These are phyloP conservation scores for Hordeum pubiflorum DNA, from an alignment of 202 grass and related monocot species.

Conservation along the genomic window DNA sequence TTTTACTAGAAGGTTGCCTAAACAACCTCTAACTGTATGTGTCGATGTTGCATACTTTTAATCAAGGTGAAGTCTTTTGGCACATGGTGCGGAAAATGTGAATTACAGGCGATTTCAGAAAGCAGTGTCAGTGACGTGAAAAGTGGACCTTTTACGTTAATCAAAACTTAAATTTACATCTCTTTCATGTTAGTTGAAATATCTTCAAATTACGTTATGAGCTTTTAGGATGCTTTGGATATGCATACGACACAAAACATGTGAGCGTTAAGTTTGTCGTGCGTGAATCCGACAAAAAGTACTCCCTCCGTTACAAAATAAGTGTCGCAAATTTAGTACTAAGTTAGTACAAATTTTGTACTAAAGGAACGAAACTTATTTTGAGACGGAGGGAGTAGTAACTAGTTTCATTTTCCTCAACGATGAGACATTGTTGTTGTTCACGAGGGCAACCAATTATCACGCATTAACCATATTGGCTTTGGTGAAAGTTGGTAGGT, in stretches of 20 bases:
- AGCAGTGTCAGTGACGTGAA: neutral
- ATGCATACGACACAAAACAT: neutral
- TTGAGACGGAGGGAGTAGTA: neutral
- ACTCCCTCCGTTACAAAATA: too few species aligned
- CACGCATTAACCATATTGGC: neutral
- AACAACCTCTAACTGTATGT: too few species aligned
- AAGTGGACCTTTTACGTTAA: neutral
- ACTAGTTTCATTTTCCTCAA: neutral
- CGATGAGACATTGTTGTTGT: neutral
- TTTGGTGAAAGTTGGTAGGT: neutral
- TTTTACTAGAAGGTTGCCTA: neutral
- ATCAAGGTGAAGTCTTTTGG: neutral
- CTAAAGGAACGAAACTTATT: too few species aligned
- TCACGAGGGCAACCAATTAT: neutral
- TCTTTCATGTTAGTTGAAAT: neutral
- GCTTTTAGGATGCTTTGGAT: too few species aligned
- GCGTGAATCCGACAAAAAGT: neutral
- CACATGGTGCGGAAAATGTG: neutral
- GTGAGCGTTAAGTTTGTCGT: neutral
- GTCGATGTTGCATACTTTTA: neutral
- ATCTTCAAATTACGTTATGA: neutral
- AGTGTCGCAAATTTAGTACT: too few species aligned
- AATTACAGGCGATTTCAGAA: too few species aligned
- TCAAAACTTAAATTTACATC: neutral
- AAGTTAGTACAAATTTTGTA: too few species aligned